Evolutionary conservation across 2,329 filamentous ascomycete genomes (phyloP), one percentile per base, ranked within the genome.

Genomic region (Cadophora luteo-olivacea): DNA sequence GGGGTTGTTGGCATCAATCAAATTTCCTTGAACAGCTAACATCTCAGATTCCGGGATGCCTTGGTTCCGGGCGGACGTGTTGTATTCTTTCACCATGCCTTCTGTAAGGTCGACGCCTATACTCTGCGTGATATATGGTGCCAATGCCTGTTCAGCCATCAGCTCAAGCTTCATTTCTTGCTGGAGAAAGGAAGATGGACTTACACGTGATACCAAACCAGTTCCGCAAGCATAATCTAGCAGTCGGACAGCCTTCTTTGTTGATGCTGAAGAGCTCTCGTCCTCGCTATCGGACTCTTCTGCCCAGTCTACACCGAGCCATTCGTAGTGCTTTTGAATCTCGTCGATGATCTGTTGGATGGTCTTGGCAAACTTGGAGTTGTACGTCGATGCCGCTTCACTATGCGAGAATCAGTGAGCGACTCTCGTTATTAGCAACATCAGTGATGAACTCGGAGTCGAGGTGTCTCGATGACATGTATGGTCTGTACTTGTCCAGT

Each of bases 151-250:
- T 22, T 48, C 36, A 4, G 4, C 11, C 16, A 14, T 69, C 49
- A 69, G 25, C 54, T 19, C 32, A 54, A 41, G 22, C 32, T 24
- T 38, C 19, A 4, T 24, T 45, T 38, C n/a, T 38, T 64, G 48
- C 4, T n/a, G 41, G 36, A 24, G 25, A 8, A 48, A 55, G 25
- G 36, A 36, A 57, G 38, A 32, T 19, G 57, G 55, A 61, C 64
- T 5, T 19, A 91, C 89, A 78, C 85, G 84, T 14, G 90, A 90
- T 70, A 92, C 82, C 65, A 87, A 79, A 1, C 91, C 91, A 6
- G 90, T 89, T 9, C 92, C 92, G 76, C 91, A 94, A 19, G 92
- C 92, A 78, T 94, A 94, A 77, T 94, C 92, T 1, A 94, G 82
- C 24, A 93, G 79, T 57, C 85, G 84, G 52, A 88, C 82, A 66